Base-by-base conservation (phyloP, 768 basidiomycete species). In the Kwoniella europaea region DNA sequence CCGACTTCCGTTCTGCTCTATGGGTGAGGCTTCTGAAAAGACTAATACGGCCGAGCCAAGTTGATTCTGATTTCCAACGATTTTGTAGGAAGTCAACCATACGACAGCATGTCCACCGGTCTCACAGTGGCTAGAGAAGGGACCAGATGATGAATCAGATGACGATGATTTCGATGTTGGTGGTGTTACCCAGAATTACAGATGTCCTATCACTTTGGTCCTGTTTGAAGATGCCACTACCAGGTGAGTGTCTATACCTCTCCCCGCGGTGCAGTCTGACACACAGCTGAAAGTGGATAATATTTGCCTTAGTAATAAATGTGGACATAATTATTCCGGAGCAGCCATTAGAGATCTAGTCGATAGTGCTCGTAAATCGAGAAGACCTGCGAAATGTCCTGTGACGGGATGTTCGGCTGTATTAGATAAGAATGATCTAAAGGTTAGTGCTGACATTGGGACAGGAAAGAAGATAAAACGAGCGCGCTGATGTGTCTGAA, bases 141-240 rank as follows among this genome's bases (percentile, higher is more conserved):
- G 74, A 10, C 92, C 93, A 72, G 89, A 87, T 41, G 82, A 78
- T 42, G 92, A 91, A 65, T 92, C 92, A 68, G 90, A 90, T 63
- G 94, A 95, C 42, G 92, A 94, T 63, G 95, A 97, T 13, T 83
- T 98, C 42, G 91, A 94, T 83, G 86, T 96, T 61, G 95, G 95
- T 63, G 94, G 93, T 27, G 87, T 90, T 35, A 91, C 90, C 6
- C 91, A 92, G 78, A 90, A 89, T 76, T 93, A 90, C 86, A 90
- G 89, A 66, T 96, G 94, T 75, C 94, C 94, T 2, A 85, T 98
- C 61, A 89, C 91, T 0, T 85, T 94, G 55, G 87, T 85, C 2
- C 81, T 86, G 15, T 86, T 93, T 50, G 86, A 86, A 22, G 86
- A 96, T 62, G 93, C 95, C 2, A 85, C 92, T 69, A 93, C 91